Evolutionary conservation across 495 filamentous ascomycete species (phyloP).

Genomic region (Penicillium verhagenii): DNA sequence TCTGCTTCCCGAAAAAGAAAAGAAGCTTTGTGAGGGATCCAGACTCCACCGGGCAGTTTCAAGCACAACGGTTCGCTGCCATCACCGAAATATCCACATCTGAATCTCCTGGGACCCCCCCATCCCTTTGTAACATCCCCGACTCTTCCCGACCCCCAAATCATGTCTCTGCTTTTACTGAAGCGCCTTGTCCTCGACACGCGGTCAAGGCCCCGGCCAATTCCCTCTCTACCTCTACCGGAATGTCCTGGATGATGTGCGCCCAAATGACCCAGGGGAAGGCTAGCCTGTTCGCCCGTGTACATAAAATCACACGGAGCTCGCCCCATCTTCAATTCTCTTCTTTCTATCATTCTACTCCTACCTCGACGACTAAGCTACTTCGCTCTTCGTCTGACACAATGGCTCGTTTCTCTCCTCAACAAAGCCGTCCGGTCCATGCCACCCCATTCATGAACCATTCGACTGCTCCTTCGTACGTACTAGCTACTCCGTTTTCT

Average conservation of each 20-base stretch:
- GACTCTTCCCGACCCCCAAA: constrained; percentile 41
- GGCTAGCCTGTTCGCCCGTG: constrained; percentile 31
- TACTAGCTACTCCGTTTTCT: constrained; percentile 10
- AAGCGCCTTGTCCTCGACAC: constrained; percentile 25
- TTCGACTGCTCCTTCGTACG: constrained; percentile 35
- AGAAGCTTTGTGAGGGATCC: constrained; percentile 38
- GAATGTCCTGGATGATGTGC: constrained; percentile 40
- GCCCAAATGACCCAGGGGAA: constrained; percentile 33
- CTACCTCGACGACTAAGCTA: constrained; percentile 21
- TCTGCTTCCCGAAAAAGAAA: constrained; percentile 27
- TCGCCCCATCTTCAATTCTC: constrained; percentile 24
- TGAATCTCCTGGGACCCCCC: constrained; percentile 29
- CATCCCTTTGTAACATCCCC: constrained; percentile 26
- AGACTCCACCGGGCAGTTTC: constrained; percentile 23
- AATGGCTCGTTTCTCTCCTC: constrained; percentile 45
- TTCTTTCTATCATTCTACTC: constrained; percentile 23
- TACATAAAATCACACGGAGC: constrained; percentile 38
- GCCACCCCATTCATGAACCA: constrained; percentile 41
- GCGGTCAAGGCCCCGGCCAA: constrained; percentile 28
- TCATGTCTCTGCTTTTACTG: constrained; percentile 28
- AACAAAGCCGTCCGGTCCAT: constrained; percentile 43
- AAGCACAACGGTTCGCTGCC: constrained; percentile 40
- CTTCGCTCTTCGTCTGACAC: constrained; percentile 30
- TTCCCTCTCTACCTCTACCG: constrained; percentile 31
- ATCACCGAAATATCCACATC: constrained; percentile 41